Base-by-base conservation (phyloP, 2,329 filamentous ascomycete genomes). In the Blastomyces parvus region DNA sequence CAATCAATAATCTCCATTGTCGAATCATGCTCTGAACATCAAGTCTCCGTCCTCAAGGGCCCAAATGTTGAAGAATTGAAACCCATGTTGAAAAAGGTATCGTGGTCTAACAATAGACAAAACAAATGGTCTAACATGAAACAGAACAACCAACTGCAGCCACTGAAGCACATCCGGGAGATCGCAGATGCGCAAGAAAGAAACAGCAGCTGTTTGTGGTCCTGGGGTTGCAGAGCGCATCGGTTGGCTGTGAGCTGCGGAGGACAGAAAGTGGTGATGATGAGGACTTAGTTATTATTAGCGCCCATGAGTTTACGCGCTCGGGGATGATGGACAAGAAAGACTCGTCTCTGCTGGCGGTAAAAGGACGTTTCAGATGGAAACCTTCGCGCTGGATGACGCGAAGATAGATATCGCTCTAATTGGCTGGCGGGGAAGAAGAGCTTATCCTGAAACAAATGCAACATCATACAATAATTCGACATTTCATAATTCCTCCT, bases 181-280 rank as follows among this genome's bases (percentile, higher is more conserved):
- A 36, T 56, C 17, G 52, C 55, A 62, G 60, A 61, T 44, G 60
- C 57, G 27, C 56, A 64, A 63, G 27, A 63, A 61, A 64, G 56
- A 57, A 56, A 57, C 55, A 57, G 19, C 1, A 17, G n/a, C 36
- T 25, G 55, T 57, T 27, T 57, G 55, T 27, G 36, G n/a, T 57
- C 33, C 17, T 19, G 55, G 55, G n/a, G 33, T 38, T 13, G 38
- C 1, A 5, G 11, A 9, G 6, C 2, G 36, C 36, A 42, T 57
- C 36, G 55, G 55, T 57, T 57, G 55, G 55, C 36, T 42, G 55
- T 19, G 55, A 57, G 55, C 2, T 57, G 55, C 19, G 25, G 55
- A 42, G 25, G 36, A n/a, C 5, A 27, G 3, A 25, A 22, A n/a
- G 7, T 27, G 6, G 6, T 3, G 13, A 19, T 11, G 30, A 13